A percentile compares a stretch with the other conserved stretches of the same genome.
Evolutionary conservation across 2,329 filamentous ascomycete species (phyloP).

Genomic region (Fonsecaea pedrosoi): DNA sequence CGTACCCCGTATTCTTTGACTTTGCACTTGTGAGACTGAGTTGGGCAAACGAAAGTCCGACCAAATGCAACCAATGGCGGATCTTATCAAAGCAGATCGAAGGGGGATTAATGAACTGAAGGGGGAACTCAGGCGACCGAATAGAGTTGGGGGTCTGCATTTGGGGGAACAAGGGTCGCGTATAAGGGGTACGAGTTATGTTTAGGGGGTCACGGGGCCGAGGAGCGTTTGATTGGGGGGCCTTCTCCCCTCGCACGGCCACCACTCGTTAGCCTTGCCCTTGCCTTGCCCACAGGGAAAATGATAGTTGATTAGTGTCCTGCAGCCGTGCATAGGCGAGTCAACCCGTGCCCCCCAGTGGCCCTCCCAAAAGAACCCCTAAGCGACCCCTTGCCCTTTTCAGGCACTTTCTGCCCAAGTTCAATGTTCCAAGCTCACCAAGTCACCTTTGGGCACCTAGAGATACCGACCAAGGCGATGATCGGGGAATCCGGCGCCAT

Average conservation of each 20-base stretch:
- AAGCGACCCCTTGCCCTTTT: too few species aligned
- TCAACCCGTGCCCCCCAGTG: neutral
- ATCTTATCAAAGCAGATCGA: neutral
- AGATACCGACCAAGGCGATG: neutral
- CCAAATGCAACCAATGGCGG: neutral
- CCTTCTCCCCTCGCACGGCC: neutral
- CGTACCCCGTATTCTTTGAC: constrained; percentile 7
- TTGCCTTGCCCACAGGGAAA: neutral
- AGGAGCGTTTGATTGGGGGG: neutral
- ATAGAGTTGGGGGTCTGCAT: neutral
- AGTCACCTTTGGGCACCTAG: too few species aligned
- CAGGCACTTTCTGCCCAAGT: too few species aligned
- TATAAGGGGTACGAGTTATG: neutral
- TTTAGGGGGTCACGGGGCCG: neutral
- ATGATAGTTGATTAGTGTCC: neutral
- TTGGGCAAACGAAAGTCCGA: neutral
- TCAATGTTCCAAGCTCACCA: neutral
- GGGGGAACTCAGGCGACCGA: neutral
- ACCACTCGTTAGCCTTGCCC: neutral
- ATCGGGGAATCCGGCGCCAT: neutral
- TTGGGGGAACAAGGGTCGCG: neutral
- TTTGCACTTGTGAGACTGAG: neutral
- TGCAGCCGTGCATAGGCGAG: constrained; percentile 1
- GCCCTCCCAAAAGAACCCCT: too few species aligned
- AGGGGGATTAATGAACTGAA: neutral